Percentiles rank a stretch among this genome's conserved stretches.
phyloP scores from a whole-genome alignment of 23 red algal genomes.

The Gracilaria caudata region DNA sequence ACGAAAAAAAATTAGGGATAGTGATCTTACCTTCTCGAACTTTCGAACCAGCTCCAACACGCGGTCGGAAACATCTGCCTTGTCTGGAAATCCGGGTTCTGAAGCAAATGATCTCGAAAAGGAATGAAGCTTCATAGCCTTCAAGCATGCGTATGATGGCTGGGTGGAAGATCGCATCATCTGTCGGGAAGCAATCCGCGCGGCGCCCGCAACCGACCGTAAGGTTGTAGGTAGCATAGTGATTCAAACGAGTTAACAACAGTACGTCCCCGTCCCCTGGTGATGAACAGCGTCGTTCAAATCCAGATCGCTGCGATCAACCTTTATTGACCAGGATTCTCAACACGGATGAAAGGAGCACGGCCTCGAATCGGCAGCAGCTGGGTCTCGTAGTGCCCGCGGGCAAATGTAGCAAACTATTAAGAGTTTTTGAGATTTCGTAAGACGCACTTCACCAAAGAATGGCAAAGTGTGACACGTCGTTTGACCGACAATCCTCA shows the following conservation, averaged over 20 bases:
- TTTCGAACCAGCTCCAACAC: constrained; percentile 93
- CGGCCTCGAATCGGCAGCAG: no score
- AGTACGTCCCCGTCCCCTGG: not conserved
- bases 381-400: no score
- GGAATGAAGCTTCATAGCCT: constrained; percentile 7
- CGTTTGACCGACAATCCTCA: no score
- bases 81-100: constrained; percentile 72
- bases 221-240: not conserved
- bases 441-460: no score
- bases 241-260: not conserved
- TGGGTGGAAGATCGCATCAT: constrained; percentile 31
- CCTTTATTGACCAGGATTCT: no score
- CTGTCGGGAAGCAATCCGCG: constrained; percentile 18
- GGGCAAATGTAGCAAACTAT: no score
- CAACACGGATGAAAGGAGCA: no score
- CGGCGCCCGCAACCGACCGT: constrained; percentile 3
- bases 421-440: no score
- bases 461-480: no score
- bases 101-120: constrained; percentile 65
- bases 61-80: constrained; percentile 72
- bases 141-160: not conserved
- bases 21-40: constrained; percentile 93
- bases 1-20: not conserved
- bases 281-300: not conserved
- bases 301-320: not conserved